Evolutionary conservation across 768 basidiomycete species (phyloP), one percentile per base, ranked within the genome.

Genomic region (Lactarius indigo): DNA sequence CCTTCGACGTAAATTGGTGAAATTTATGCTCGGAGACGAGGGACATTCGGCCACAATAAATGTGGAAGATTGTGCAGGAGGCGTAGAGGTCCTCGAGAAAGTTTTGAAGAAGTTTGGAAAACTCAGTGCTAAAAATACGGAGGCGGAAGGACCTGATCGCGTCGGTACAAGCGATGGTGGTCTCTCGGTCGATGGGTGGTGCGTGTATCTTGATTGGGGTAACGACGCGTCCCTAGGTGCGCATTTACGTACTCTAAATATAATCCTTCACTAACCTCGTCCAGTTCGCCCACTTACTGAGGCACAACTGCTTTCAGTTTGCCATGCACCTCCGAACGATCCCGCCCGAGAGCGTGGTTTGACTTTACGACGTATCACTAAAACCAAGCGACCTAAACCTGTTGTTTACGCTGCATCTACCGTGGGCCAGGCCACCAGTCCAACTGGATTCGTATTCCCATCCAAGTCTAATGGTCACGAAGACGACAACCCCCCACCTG

Each of bases 51-150:
- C 87, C 63, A 88, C 89, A 1, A 86, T 98, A 66, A 89, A 96
- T 73, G 88, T 94, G 17, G 85, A 87, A 3, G 86, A 91, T 31
- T 95, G 92, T 73, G 81, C 81, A 1, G 89, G 88, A 31, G 95
- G 94, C 10, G 82, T 90, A 2, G 94, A 98, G 72, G 86, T 98
- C 2, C 82, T 98, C 59, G 91, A 93, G 70, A 88, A 90, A 71
- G 95, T 92, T 1, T 79, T 99, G 68, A 91, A 87, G 75, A 99
- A 99, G 77, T 91, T 96, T 70, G 87, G 87, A 55, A 96, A 94
- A 75, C 75, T 83, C 0, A 78, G 78, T 37, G 69, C 78, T 10
- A 81, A 80, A 66, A 79, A 77, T 61, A 67, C 78, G 1, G 84
- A 85, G 9, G 56, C 70, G 3, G 81, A 83, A 59, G 78, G 79